phyloP scores from a whole-genome alignment of 345 rosid species.

The Aegle marmelos region DNA sequence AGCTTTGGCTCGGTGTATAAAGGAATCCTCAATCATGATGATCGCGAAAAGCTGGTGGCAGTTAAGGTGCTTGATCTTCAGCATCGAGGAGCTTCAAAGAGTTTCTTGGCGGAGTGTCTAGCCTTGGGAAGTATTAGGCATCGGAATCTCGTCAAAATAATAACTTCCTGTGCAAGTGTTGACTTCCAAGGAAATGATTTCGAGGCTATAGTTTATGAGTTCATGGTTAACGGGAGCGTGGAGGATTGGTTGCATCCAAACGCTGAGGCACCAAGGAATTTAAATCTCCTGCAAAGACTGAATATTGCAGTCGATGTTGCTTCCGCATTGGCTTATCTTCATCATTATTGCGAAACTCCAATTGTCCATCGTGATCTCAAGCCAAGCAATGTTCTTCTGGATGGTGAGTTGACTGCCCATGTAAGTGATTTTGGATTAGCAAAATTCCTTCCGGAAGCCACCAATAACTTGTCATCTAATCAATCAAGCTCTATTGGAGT shows the following conservation, averaged over 20 bases:
- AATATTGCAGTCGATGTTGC: constrained; percentile 13
- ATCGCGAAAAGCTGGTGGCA: neutral
- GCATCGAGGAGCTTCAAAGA: constrained; percentile 18
- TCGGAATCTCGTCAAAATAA: constrained; percentile 30
- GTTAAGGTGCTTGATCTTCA: constrained; percentile 5
- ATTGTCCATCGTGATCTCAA: constrained; percentile 26
- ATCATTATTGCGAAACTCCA: constrained; percentile 4
- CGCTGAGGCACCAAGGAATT: neutral
- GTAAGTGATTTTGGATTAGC: constrained; percentile 12
- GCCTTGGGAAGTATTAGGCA: constrained; percentile 22
- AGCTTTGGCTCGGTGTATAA: constrained; percentile 28
- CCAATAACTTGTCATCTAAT: no score
- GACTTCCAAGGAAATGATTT: constrained; percentile 23
- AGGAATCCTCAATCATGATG: constrained; percentile 6
- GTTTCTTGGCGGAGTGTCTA: constrained; percentile 30
- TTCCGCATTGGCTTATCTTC: constrained; percentile 19
- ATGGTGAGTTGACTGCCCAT: neutral
- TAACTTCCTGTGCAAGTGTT: constrained; percentile 25
- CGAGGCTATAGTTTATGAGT: constrained; percentile 30
- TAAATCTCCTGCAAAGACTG: neutral
- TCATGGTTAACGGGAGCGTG: constrained; percentile 13
- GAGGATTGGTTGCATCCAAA: constrained; percentile 15
- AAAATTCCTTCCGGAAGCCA: neutral
- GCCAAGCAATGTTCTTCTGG: constrained; percentile 11
- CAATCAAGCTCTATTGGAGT: neutral